These are phyloP conservation scores for Naegleria gruberi DNA, from an alignment of 208 protist genomes.

Conservation along the genomic window DNA sequence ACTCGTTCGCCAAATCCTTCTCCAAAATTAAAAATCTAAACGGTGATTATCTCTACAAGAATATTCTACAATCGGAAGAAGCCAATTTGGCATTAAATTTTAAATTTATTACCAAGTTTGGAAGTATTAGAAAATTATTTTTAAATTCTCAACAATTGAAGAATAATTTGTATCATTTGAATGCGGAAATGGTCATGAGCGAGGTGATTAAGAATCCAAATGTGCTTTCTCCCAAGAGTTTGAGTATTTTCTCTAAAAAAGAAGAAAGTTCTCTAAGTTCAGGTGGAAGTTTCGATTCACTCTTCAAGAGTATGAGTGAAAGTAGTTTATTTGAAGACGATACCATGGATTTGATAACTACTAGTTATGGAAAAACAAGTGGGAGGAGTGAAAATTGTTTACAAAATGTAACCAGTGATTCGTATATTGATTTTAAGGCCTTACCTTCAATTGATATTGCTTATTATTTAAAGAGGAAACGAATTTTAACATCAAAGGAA, in stretches of 20 bases:
- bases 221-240: too few relatives aligned
- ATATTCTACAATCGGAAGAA: neutral
- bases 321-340: neutral
- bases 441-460: neutral
- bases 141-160: neutral
- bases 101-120: neutral
- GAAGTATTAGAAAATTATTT: neutral
- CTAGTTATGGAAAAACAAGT: neutral
- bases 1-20: neutral
- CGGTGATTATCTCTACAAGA: neutral
- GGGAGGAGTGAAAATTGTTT: neutral
- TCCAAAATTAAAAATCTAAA: neutral
- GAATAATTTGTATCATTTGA: neutral
- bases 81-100: neutral
- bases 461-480: neutral
- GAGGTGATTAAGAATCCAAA: neutral
- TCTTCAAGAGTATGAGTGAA: neutral
- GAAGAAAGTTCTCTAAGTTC: neutral
- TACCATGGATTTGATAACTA: neutral
- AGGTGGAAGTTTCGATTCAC: neutral
- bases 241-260: neutral
- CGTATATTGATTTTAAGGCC: neutral
- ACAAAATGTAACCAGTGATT: neutral
- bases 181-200: neutral
- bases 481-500: neutral